phyloP scores from a whole-genome alignment of 108 stramenopile genomes.

The Cylindrotheca closterium region DNA sequence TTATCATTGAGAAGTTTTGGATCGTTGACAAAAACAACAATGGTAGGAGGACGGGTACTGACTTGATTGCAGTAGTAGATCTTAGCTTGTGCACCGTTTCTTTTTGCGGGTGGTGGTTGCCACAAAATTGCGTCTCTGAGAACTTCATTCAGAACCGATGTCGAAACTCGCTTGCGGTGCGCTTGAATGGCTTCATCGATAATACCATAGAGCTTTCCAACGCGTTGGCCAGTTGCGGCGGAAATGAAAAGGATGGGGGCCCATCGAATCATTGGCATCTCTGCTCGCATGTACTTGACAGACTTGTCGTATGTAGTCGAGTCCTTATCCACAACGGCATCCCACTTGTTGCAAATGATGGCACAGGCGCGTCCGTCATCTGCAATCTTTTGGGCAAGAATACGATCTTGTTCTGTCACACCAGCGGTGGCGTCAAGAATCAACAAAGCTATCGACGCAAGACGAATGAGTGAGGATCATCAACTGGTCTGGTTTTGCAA shows the following conservation, averaged over 20 bases:
- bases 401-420: conserved; percentile 94
- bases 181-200: conserved; percentile 87
- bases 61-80: conserved; percentile 96
- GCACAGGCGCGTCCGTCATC: conserved; percentile 97
- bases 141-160: conserved; percentile 94
- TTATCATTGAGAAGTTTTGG: conserved; percentile 91
- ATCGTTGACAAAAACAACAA: conserved; percentile 95
- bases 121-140: conserved; percentile 93
- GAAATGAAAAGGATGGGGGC: conserved; percentile 96
- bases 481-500: background rate
- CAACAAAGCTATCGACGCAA: conserved; percentile 63
- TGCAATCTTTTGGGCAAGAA: conserved; percentile 88
- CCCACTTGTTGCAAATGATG: conserved; percentile 98
- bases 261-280: conserved; percentile 90
- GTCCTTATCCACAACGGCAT: conserved; percentile 94
- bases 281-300: conserved; percentile 84
- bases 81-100: conserved; percentile 88
- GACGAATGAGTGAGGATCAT: background rate
- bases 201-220: conserved; percentile 89
- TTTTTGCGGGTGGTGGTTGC: conserved; percentile 92
- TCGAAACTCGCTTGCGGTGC: conserved; percentile 87
- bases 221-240: conserved; percentile 93
- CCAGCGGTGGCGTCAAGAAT: conserved; percentile 96
- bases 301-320: conserved; percentile 79
- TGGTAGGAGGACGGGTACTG: conserved; percentile 88